A percentile compares a stretch with the other conserved stretches of the same genome.
phyloP scores from a whole-genome alignment of 1,284 basidiomycete species.

The Malassezia arunalokei region DNA sequence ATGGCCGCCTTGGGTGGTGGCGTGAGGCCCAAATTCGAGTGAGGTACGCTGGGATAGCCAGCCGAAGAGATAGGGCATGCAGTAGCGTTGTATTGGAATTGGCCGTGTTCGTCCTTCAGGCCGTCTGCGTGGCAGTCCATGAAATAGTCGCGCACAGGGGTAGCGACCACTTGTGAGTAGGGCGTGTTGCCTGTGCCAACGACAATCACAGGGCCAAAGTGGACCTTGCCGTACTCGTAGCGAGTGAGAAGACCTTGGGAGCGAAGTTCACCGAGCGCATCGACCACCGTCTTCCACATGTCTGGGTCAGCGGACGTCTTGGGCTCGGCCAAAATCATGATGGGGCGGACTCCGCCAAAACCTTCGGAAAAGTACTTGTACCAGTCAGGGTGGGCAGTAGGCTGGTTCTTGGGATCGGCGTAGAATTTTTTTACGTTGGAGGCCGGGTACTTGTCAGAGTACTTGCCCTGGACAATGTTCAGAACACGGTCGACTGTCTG shows the following conservation, averaged over 20 bases:
- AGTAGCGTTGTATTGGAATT: slow-evolving; percentile 19
- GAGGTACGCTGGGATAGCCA: background rate
- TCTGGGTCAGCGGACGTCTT: slow-evolving; percentile 27
- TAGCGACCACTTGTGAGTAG: slow-evolving; percentile 17
- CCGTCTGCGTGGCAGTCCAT: slow-evolving; percentile 27
- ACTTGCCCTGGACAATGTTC: slow-evolving; percentile 19
- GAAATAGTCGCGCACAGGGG: slow-evolving; percentile 18
- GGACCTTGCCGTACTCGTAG: slow-evolving; percentile 14
- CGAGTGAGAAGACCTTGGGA: slow-evolving; percentile 23
- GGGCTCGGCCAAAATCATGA: slow-evolving; percentile 31
- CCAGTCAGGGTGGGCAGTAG: slow-evolving; percentile 2
- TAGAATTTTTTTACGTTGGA: slow-evolving; percentile 15
- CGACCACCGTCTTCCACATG: slow-evolving; percentile 18
- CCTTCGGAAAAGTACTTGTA: slow-evolving; percentile 18
- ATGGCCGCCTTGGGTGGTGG: slow-evolving; percentile 10
- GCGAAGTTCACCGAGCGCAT: slow-evolving; percentile 21
- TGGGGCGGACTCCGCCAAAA: slow-evolving; percentile 20
- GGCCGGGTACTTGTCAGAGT: slow-evolving; percentile 16
- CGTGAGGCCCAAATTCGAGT: slow-evolving; percentile 16
- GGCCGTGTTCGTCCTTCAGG: slow-evolving; percentile 13
- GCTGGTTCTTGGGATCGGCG: slow-evolving; percentile 14
- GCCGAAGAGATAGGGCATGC: slow-evolving; percentile 22
- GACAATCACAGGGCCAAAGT: slow-evolving; percentile 22
- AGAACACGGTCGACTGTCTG: slow-evolving; percentile 25
- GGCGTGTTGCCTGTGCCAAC: slow-evolving; percentile 35